Evolutionary conservation across 2,329 filamentous ascomycete genomes (phyloP).

Genomic region (Myriosclerotinia scirpicola): DNA sequence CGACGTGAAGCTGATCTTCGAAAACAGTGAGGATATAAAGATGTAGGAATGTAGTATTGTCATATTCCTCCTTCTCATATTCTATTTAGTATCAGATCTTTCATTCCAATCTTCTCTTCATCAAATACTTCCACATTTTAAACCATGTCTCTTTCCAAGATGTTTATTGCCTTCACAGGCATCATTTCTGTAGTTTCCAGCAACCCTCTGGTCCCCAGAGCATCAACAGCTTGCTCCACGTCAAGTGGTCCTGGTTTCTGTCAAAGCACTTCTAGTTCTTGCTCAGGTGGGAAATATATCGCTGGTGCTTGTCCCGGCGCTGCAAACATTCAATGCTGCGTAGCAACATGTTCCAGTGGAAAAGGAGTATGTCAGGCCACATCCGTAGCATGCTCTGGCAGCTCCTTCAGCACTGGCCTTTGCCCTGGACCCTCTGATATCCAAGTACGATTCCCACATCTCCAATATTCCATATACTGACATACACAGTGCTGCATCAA

Average conservation of each 20-base stretch:
- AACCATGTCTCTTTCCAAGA: neutral
- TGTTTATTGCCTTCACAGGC: neutral
- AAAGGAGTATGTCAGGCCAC: conserved; percentile 28
- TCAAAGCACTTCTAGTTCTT: conserved; percentile 26
- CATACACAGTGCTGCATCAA: conserved; percentile 28
- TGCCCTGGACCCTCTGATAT: conserved; percentile 30
- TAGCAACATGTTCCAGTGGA: conserved; percentile 27
- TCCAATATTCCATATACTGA: neutral
- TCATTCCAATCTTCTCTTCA: neutral
- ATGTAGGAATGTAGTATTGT: neutral
- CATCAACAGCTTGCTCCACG: conserved; percentile 26
- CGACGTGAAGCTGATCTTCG: neutral
- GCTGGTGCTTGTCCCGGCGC: conserved; percentile 29
- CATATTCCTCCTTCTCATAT: neutral
- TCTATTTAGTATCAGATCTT: neutral
- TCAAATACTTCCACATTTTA: no score
- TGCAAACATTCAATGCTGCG: conserved; percentile 31
- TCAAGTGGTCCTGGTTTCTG: conserved; percentile 27
- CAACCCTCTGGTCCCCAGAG: conserved; percentile 21
- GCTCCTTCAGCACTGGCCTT: conserved; percentile 24
- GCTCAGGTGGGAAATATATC: conserved; percentile 22
- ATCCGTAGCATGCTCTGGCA: conserved; percentile 25
- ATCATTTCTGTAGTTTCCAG: conserved; percentile 6
- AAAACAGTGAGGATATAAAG: conserved; percentile 8
- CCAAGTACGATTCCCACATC: neutral